phyloP scores from a whole-genome alignment of 352 stramenopile genomes.

The Phytophthora fragariae region DNA sequence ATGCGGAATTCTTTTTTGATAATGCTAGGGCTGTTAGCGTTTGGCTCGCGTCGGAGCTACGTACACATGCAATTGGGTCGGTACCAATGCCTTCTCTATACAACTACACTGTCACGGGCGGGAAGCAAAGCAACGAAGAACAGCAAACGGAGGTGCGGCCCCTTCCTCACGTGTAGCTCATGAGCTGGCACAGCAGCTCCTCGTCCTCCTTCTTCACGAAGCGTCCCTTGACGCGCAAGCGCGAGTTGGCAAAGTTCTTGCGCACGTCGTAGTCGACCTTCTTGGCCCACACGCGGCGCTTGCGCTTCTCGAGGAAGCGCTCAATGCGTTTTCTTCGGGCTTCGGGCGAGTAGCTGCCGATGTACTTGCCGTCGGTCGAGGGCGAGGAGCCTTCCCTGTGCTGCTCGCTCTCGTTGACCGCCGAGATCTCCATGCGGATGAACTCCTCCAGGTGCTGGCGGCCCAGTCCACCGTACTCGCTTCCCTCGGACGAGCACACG shows the following conservation, averaged over 20 bases:
- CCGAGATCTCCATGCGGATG: constrained; percentile 85
- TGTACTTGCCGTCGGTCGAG: constrained; percentile 64
- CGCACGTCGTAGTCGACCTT: constrained; percentile 99
- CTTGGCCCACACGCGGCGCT: constrained; percentile 95
- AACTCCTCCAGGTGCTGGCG: constrained; percentile 83
- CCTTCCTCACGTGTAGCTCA: constrained; percentile 77
- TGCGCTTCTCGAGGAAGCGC: constrained; percentile 93
- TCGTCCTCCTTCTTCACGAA: constrained; percentile 99
- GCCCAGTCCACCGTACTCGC: constrained; percentile 75
- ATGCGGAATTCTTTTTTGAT: constrained; percentile 30
- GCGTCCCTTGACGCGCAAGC: constrained; percentile 96
- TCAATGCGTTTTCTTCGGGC: constrained; percentile 87
- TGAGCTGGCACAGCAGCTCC: constrained; percentile 85
- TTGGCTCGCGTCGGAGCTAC: constrained; percentile 22
- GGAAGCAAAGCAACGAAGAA: constrained; percentile 42
- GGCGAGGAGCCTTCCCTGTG: constrained; percentile 36
- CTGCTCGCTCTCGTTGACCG: constrained; percentile 65
- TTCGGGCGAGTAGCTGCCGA: constrained; percentile 91
- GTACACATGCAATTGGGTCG: constrained; percentile 42
- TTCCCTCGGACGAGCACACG: constrained; percentile 80
- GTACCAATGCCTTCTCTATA: constrained; percentile 49
- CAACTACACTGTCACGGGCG: constrained; percentile 45
- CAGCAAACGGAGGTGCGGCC: constrained; percentile 24
- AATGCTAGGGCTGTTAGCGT: constrained; percentile 32
- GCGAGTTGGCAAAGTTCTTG: constrained; percentile 99